Evolutionary conservation across 2,329 filamentous ascomycete genomes (phyloP), one percentile per base, ranked within the genome.

Genomic region (Trichoderma simmonsii): DNA sequence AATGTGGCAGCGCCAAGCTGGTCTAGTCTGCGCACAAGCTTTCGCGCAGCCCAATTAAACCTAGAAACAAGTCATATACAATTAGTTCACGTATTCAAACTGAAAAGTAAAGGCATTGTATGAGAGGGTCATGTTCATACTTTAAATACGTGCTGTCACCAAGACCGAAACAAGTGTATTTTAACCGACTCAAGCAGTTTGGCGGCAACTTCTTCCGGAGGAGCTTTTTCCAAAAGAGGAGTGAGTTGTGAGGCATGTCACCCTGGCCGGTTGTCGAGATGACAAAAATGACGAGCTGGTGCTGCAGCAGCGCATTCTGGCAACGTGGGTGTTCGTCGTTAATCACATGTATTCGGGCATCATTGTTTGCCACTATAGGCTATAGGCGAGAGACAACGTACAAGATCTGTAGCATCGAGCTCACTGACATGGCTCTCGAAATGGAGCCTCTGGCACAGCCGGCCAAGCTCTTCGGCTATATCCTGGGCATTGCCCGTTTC

Each of bases 401-500:
- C 93, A 81, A 95, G 85, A 74, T 92, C 89, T 76, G 94, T 86
- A 70, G 86, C 86, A 78, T 98, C 90, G 82, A 98, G 88, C 80
- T 95, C 93, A 71, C 90, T 88, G 28, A 97, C 89, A 66, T 88
- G 86, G 26, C 91, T 93, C 74, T 87, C 82, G 81, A 98, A 98
- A 77, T 90, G 93, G 72, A 98, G 83, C 36, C 95, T 88, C 82
- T 95, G 90, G 43, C 90, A 88, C 75, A 93, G 82, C 54, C 90
- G 86, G 51, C 91, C 93, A 73, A 98, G 84, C 80, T 98, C 94
- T 77, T 94, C 91, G 24, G 96, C 95, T 74, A 95, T 89, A 82
- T 98, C 95, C 81, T 97, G 93, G 70, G 94, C 92, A 79, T 96
- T 98, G 71, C 96, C 96, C 26, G 95, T 98, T 84, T 99, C 96